These are phyloP conservation scores for Canariomyces notabilis DNA, from an alignment of 2,329 filamentous ascomycete genomes.

Conservation along the genomic window DNA sequence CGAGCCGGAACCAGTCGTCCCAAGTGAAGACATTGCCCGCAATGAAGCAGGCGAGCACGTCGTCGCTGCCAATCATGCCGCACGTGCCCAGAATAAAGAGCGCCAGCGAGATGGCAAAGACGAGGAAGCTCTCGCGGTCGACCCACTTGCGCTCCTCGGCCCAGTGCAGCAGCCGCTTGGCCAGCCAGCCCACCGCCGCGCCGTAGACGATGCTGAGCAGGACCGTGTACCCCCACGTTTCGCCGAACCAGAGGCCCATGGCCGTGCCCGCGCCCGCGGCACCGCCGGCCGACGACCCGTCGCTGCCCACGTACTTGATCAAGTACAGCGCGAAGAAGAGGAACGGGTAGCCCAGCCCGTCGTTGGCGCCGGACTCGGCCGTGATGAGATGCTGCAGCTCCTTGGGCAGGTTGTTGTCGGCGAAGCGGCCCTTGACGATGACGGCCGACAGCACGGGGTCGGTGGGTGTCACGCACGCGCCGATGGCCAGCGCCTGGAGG, in stretches of 20 bases:
- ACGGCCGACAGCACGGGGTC: constrained; percentile 84
- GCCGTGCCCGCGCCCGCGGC: constrained; percentile 63
- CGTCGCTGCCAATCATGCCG: constrained; percentile 81
- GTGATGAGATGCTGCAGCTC: constrained; percentile 75
- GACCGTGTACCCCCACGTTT: constrained; percentile 81
- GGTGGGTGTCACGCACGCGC: constrained; percentile 85
- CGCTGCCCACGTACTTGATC: constrained; percentile 66
- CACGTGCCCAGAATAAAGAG: constrained; percentile 85
- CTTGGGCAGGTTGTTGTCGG: constrained; percentile 81
- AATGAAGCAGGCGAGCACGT: constrained; percentile 87
- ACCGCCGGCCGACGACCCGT: constrained; percentile 49
- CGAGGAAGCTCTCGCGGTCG: constrained; percentile 80
- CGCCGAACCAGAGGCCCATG: constrained; percentile 76
- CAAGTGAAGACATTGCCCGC: constrained; percentile 88
- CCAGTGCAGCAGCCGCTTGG: constrained; percentile 77
- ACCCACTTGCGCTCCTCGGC: constrained; percentile 77
- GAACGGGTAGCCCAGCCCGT: constrained; percentile 85
- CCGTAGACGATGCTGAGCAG: constrained; percentile 75
- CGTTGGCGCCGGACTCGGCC: constrained; percentile 82
- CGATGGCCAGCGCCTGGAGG: constrained; percentile 73
- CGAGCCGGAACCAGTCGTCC: constrained; percentile 86
- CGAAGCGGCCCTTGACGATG: constrained; percentile 90
- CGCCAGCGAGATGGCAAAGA: constrained; percentile 79
- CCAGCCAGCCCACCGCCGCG: constrained; percentile 70
- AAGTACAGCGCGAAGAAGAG: constrained; percentile 80